Evolutionary conservation across 176 grass and related monocot species (phyloP).

Genomic region (Tuctoria greenei): DNA sequence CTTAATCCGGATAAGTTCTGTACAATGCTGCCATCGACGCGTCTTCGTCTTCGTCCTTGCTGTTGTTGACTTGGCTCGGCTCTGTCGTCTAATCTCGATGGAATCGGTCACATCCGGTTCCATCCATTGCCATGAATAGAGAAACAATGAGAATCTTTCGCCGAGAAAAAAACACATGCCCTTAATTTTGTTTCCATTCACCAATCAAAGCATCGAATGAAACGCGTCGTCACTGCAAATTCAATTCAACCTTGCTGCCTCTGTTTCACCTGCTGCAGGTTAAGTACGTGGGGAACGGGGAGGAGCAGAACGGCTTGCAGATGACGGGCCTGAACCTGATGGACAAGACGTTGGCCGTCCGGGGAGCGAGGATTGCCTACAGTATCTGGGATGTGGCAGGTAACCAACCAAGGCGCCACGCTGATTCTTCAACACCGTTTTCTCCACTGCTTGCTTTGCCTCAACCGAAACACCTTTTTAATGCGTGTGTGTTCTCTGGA

Average conservation of each 20-base stretch:
- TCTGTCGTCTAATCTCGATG: neutral
- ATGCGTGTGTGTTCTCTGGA: neutral
- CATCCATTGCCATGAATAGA: neutral
- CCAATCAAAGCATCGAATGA: neutral
- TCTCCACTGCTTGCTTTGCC: neutral
- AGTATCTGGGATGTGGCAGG: slow-evolving; percentile 97
- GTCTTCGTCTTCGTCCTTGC: neutral
- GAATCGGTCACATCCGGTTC: neutral
- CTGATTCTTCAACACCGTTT: neutral
- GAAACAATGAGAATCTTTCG: neutral
- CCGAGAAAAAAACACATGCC: neutral
- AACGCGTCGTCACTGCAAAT: too few species aligned
- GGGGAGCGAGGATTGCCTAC: slow-evolving; percentile 72
- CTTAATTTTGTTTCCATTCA: neutral
- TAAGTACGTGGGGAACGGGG: slow-evolving; percentile 80
- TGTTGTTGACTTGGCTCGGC: neutral
- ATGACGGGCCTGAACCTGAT: slow-evolving; percentile 92
- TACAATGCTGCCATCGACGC: neutral
- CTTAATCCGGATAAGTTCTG: slow-evolving; percentile 14
- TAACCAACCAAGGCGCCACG: slow-evolving; percentile 13
- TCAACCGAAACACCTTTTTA: neutral
- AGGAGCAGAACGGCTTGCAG: slow-evolving; percentile 78
- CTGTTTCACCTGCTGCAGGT: slow-evolving; percentile 48
- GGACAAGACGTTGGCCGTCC: slow-evolving; percentile 77
- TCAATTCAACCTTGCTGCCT: neutral